Evolutionary conservation across 345 rosid genomes (phyloP).

Genomic region (Luvunga scandens): DNA sequence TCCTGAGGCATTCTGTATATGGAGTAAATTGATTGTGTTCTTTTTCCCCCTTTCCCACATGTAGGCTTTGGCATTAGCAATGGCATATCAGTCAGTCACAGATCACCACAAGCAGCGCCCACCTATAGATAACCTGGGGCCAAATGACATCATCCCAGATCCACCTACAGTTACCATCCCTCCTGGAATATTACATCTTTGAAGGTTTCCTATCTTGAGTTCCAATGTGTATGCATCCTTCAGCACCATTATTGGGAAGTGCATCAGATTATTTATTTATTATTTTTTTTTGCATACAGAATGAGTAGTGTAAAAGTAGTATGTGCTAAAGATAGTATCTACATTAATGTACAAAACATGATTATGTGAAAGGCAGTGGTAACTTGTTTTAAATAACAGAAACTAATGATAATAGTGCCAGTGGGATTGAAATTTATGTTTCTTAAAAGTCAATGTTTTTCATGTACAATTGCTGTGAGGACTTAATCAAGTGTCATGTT

Average conservation of each 20-base stretch:
- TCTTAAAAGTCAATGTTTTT: not conserved
- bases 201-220: not conserved
- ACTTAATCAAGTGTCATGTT: not conserved
- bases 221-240: not conserved
- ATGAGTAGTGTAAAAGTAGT: not conserved
- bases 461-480: not conserved
- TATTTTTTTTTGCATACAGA: not conserved
- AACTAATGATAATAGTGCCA: not conserved
- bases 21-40: not conserved
- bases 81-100: constrained; percentile 78
- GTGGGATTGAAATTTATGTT: not conserved
- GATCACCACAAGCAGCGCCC: constrained; percentile 77
- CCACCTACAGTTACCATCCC: constrained; percentile 42
- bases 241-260: not conserved
- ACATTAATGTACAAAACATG: not conserved
- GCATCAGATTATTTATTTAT: not conserved
- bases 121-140: constrained; percentile 64
- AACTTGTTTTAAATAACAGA: too few species aligned
- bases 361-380: not conserved
- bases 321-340: not conserved
- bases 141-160: constrained; percentile 45
- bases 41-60: not conserved
- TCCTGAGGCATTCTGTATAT: not conserved
- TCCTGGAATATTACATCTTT: constrained; percentile 40
- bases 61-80: constrained; percentile 87